A percentile compares a stretch with the other conserved stretches of the same genome.
Evolutionary conservation across 1,139 yeast species (phyloP).

Genomic region (Chernovozyma sophiae-reginae): DNA sequence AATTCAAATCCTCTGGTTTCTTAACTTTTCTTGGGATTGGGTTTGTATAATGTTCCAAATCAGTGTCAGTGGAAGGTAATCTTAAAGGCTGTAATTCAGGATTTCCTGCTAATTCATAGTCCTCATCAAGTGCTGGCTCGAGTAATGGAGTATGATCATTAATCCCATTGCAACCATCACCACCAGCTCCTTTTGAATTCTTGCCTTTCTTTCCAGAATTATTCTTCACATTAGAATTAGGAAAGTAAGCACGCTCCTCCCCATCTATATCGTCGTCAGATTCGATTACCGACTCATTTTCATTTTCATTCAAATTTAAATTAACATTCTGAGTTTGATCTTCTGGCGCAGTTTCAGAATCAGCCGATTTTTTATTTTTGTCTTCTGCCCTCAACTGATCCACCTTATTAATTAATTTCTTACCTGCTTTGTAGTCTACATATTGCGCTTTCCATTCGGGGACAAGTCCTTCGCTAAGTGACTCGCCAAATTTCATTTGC

Average conservation of each 20-base stretch:
- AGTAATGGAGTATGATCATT: constrained; percentile 24
- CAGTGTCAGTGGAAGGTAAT: background rate
- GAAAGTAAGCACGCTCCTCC: constrained; percentile 50
- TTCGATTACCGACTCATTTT: no score
- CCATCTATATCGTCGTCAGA: no score
- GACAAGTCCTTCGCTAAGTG: constrained; percentile 55
- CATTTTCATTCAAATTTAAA: background rate
- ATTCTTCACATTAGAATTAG: no score
- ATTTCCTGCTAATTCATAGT: background rate
- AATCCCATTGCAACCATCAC: no score
- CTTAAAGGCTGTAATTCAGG: background rate
- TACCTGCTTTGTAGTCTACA: constrained; percentile 62
- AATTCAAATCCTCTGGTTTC: background rate
- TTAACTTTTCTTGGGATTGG: background rate
- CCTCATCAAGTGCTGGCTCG: constrained; percentile 12
- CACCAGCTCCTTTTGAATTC: constrained; percentile 8
- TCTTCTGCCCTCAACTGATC: constrained; percentile 9
- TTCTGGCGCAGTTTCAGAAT: background rate
- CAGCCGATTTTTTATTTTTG: background rate
- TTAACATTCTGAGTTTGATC: background rate
- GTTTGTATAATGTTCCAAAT: background rate
- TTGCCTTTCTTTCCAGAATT: background rate
- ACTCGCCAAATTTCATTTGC: constrained; percentile 67
- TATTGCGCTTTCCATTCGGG: constrained; percentile 89
- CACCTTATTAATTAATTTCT: constrained; percentile 32